These are phyloP conservation scores for Hyphopichia khmerensis DNA, from an alignment of 1,139 yeast genomes.

Conservation along the genomic window DNA sequence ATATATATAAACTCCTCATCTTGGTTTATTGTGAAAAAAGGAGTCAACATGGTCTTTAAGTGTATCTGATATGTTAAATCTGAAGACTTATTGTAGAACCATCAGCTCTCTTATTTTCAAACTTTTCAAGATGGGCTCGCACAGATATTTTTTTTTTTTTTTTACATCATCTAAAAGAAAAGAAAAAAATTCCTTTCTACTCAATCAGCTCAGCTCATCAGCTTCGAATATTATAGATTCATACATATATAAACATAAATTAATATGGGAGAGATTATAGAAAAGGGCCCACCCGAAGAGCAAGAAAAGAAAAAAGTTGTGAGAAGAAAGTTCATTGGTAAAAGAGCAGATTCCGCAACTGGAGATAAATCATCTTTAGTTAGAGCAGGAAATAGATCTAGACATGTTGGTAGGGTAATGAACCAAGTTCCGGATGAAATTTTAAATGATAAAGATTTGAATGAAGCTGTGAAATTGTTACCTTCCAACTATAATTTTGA, in stretches of 20 bases:
- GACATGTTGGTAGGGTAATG: constrained; percentile 56
- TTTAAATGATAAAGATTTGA: constrained; percentile 71
- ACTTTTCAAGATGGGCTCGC: too few species aligned
- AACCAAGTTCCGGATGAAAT: constrained; percentile 93
- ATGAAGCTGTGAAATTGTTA: constrained; percentile 73
- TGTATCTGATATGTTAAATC: too few species aligned
- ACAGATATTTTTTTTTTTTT: too few species aligned
- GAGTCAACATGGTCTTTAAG: constrained; percentile 67
- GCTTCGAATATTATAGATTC: too few species aligned
- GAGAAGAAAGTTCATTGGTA: constrained; percentile 38
- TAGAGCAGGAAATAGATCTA: constrained; percentile 6
- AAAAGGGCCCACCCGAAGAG: constrained; percentile 1
- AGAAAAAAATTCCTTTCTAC: too few species aligned
- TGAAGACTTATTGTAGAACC: too few species aligned
- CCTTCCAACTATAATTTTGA: constrained; percentile 95
- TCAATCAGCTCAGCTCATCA: too few species aligned
- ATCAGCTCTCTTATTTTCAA: too few species aligned
- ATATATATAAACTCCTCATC: constrained; percentile 70
- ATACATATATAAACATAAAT: background rate
- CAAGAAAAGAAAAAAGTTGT: constrained; percentile 6
- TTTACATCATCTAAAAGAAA: too few species aligned
- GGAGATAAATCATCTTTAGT: constrained; percentile 6
- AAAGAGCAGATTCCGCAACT: constrained; percentile 15
- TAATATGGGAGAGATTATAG: background rate
- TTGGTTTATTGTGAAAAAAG: constrained; percentile 73